phyloP scores from a whole-genome alignment of 768 basidiomycete genomes.

The Tricholoma sp. region DNA sequence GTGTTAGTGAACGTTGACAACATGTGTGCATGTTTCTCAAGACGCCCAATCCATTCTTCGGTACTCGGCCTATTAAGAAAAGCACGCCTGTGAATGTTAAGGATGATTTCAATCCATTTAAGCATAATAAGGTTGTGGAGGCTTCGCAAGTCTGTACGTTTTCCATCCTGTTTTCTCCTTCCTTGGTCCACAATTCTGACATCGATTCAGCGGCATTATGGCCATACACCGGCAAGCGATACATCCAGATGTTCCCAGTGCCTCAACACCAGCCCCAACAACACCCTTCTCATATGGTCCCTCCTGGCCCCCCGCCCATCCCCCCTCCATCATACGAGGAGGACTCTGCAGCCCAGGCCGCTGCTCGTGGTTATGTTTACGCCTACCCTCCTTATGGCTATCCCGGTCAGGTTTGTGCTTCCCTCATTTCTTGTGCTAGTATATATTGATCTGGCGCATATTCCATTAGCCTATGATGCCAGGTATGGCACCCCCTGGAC shows the following conservation, averaged over 20 bases:
- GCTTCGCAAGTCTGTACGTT: conserved; percentile 69
- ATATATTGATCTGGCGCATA: neutral
- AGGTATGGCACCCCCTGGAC: conserved; percentile 73
- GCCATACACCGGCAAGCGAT: conserved; percentile 90
- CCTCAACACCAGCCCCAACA: conserved; percentile 55
- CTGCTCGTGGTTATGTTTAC: conserved; percentile 62
- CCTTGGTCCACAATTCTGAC: neutral
- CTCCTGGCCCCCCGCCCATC: conserved; percentile 63
- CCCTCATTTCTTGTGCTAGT: neutral
- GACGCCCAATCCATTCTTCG: conserved; percentile 86
- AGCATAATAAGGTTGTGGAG: conserved; percentile 75
- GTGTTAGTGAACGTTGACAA: neutral
- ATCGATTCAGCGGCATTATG: conserved; percentile 57
- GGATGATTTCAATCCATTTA: conserved; percentile 98
- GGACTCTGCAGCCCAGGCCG: conserved; percentile 58
- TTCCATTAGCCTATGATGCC: conserved; percentile 71
- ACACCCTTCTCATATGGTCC: conserved; percentile 60
- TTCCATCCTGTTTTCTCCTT: neutral
- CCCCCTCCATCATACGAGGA: conserved; percentile 80
- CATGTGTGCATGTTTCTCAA: conserved; percentile 24
- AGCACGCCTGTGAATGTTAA: conserved; percentile 75
- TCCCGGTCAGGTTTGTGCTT: conserved; percentile 59
- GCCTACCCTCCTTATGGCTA: conserved; percentile 74
- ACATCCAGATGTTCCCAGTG: conserved; percentile 70
- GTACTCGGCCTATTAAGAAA: conserved; percentile 72